Evolutionary conservation across 129 eudicot genomes (phyloP).

Genomic region (sunflower (Helianthus annuus)): DNA sequence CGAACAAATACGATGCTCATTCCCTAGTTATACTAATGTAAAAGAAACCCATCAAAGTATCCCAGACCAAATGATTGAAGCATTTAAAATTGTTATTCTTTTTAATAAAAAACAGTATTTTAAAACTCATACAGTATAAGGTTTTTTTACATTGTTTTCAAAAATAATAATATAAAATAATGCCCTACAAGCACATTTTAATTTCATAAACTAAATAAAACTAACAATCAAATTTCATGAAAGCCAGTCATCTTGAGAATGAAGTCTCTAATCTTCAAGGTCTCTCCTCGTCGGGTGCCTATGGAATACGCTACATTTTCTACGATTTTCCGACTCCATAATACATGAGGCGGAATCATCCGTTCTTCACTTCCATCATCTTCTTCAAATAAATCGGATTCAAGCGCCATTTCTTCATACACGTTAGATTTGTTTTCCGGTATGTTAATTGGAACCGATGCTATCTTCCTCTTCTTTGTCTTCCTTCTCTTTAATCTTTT

Average conservation of each 20-base stretch:
- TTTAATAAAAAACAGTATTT: too few species aligned
- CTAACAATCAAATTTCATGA: conserved; percentile 7
- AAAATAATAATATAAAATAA: neutral
- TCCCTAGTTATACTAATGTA: neutral
- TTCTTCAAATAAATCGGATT: conserved; percentile 26
- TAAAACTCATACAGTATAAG: neutral
- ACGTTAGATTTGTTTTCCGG: conserved; percentile 31
- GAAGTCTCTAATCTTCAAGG: conserved; percentile 36
- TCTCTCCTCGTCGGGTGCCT: conserved; percentile 2
- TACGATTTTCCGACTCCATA: conserved; percentile 8
- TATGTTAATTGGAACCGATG: conserved; percentile 27
- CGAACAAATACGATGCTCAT: too few species aligned
- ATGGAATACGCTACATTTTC: conserved; percentile 28
- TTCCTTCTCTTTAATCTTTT: conserved; percentile 21
- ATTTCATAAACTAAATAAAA: neutral
- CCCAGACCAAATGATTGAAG: neutral
- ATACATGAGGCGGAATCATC: conserved; percentile 25
- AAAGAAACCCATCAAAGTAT: neutral
- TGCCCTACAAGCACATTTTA: neutral
- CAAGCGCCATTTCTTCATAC: conserved; percentile 14
- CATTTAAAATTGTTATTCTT: neutral
- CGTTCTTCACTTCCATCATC: conserved; percentile 13
- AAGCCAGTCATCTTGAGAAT: conserved; percentile 30
- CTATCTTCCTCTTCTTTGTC: conserved; percentile 16
- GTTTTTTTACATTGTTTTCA: neutral